phyloP scores from a whole-genome alignment of 2,329 filamentous ascomycete genomes.

The Alternaria atra region DNA sequence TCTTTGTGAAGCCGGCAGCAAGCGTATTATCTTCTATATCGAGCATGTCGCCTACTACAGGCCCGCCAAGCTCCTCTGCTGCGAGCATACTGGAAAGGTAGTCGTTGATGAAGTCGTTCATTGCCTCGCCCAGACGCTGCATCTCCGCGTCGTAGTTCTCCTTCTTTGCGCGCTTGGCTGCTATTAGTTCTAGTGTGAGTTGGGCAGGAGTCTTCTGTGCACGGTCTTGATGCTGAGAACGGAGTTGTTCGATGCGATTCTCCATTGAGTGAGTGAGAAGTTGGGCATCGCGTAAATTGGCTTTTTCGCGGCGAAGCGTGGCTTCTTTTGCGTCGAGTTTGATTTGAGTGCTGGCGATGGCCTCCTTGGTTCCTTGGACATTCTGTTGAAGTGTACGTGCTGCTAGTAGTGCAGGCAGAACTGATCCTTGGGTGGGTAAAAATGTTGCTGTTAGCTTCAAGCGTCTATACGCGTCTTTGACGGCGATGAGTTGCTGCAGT shows the following conservation, averaged over 20 bases:
- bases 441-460: slow-evolving; percentile 70
- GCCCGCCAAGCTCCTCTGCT: slow-evolving; percentile 83
- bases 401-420: slow-evolving; percentile 75
- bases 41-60: slow-evolving; percentile 78
- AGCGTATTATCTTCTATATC: slow-evolving; percentile 67
- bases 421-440: slow-evolving; percentile 72
- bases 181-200: slow-evolving; percentile 69
- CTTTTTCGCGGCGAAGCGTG: slow-evolving; percentile 56
- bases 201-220: slow-evolving; percentile 69
- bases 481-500: slow-evolving; percentile 58
- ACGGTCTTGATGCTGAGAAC: slow-evolving; percentile 64
- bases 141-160: slow-evolving; percentile 69
- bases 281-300: slow-evolving; percentile 58
- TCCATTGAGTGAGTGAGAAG: slow-evolving; percentile 59
- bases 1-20: slow-evolving; percentile 62
- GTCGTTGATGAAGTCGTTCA: slow-evolving; percentile 76
- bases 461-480: slow-evolving; percentile 72
- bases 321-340: slow-evolving; percentile 52
- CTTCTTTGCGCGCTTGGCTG: slow-evolving; percentile 67
- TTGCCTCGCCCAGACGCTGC: slow-evolving; percentile 66
- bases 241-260: slow-evolving; percentile 67
- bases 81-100: slow-evolving; percentile 79
- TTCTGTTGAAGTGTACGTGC: slow-evolving; percentile 72
- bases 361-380: slow-evolving; percentile 69
- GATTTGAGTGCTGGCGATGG: slow-evolving; percentile 59